phyloP scores from a whole-genome alignment of 768 basidiomycete genomes.

The Paxillus rubicundulus region DNA sequence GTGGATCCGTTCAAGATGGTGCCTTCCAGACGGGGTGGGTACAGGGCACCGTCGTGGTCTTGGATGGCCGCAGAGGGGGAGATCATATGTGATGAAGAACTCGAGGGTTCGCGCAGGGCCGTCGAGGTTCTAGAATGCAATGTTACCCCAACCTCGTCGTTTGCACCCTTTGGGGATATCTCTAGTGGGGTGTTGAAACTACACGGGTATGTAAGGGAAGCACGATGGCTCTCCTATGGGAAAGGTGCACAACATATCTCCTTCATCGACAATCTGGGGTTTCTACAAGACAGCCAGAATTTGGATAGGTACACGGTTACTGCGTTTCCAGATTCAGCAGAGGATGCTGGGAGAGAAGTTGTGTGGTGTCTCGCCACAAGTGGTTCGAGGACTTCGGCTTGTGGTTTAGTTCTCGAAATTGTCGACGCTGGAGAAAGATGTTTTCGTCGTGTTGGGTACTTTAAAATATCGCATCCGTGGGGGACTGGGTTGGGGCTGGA shows the following conservation, averaged over 20 bases:
- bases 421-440: background rate
- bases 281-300: background rate
- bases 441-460: background rate
- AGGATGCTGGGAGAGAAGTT: background rate
- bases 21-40: background rate
- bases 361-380: background rate
- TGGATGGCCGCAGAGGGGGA: background rate
- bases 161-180: background rate
- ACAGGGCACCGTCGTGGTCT: slow-evolving; percentile 5
- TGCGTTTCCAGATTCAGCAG: background rate
- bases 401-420: background rate
- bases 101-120: background rate
- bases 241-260: background rate
- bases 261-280: background rate
- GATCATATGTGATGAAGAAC: background rate
- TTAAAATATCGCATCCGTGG: background rate
- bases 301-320: background rate
- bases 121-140: background rate
- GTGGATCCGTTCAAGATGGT: background rate
- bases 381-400: background rate
- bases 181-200: background rate
- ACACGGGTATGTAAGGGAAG: background rate
- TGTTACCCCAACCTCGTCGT: background rate
- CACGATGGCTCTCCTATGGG: background rate
- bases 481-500: background rate